Percentiles rank a stretch among this genome's conserved stretches.
Evolutionary conservation across 345 rosid genomes (phyloP).

Genomic region (Toxicodendron radicans): DNA sequence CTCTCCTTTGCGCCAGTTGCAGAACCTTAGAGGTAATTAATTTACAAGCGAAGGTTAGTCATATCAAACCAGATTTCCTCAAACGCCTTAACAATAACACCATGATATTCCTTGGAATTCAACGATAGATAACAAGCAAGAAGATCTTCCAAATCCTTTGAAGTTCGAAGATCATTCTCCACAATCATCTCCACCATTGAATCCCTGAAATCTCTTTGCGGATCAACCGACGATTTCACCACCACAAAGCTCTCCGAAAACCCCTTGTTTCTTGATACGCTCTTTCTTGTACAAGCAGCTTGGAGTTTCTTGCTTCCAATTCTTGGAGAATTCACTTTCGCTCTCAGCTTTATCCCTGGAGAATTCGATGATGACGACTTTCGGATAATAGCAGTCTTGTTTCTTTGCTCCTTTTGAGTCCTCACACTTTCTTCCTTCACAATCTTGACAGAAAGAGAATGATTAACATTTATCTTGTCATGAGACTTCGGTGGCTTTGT

Average conservation of each 20-base stretch:
- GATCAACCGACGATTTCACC: slow-evolving; percentile 68
- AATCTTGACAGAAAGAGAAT: slow-evolving; percentile 28
- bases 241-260: slow-evolving; percentile 51
- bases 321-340: slow-evolving; percentile 48
- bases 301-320: slow-evolving; percentile 44
- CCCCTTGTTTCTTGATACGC: slow-evolving; percentile 34
- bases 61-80: slow-evolving; percentile 71
- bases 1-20: too few species aligned
- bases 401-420: slow-evolving; percentile 25
- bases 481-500: slow-evolving; percentile 31
- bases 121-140: slow-evolving; percentile 80
- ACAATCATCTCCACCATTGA: slow-evolving; percentile 91
- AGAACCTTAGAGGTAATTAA: too few species aligned
- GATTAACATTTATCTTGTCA: slow-evolving; percentile 6
- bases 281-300: slow-evolving; percentile 32
- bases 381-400: slow-evolving; percentile 16
- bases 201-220: slow-evolving; percentile 74
- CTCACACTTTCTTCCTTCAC: slow-evolving; percentile 31
- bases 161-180: slow-evolving; percentile 61
- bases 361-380: slow-evolving; percentile 21
- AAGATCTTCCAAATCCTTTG: slow-evolving; percentile 75
- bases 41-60: slow-evolving; percentile 25
- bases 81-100: slow-evolving; percentile 64
- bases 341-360: slow-evolving; percentile 52
- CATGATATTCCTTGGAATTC: slow-evolving; percentile 65